Base-by-base conservation (phyloP, 2,329 filamentous ascomycete species). In the Dissoconium aciculare region DNA sequence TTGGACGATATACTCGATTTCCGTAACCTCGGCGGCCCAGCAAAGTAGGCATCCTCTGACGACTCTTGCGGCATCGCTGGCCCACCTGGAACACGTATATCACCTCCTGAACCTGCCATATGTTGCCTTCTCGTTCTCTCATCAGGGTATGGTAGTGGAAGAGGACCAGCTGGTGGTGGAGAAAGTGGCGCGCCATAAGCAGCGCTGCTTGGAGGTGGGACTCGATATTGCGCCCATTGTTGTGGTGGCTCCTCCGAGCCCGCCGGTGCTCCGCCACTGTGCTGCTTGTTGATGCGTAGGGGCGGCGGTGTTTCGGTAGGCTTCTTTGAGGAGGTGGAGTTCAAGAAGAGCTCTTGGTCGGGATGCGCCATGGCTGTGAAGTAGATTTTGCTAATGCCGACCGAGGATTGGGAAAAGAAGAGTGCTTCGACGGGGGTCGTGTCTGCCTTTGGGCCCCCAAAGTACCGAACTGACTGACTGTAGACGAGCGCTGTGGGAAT, bases 191-290 rank as follows among this genome's bases (percentile, higher is more conserved):
- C 45, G 21, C 50, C 49, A 33, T 45, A 51, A n/a, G 43, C 37
- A 15, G 44, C 40, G 21, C 31, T 34, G 34, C 45, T 46, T 11
- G 41, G 43, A 9, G 42, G 36, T 5, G 50, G 49, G 8, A 51
- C 45, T 30, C 44, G 37, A 35, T 52, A 52, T 17, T 47, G 44
- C 17, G 50, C 50, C 47, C 47, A 52, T 45, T 52, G 50, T 38
- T 46, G 42, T 16, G 37, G 39, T n/a, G 45, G 46, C 23, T 46
- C 35, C 29, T 40, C 32, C 26, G 31, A 23, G 28, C 33, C 31
- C 29, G 33, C 23, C 14, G 41, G 34, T 33, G 41, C 27, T 23
- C 34, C 24, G 30, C 36, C 30, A 16, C 28, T 15, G 19, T 17
- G 8, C 26, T 47, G 44, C 34, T 52, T 52, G 34, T 43, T 42